A percentile compares a stretch with the other conserved stretches of the same genome.
Evolutionary conservation across 768 basidiomycete species (phyloP).

Genomic region (Trametes cingulata): DNA sequence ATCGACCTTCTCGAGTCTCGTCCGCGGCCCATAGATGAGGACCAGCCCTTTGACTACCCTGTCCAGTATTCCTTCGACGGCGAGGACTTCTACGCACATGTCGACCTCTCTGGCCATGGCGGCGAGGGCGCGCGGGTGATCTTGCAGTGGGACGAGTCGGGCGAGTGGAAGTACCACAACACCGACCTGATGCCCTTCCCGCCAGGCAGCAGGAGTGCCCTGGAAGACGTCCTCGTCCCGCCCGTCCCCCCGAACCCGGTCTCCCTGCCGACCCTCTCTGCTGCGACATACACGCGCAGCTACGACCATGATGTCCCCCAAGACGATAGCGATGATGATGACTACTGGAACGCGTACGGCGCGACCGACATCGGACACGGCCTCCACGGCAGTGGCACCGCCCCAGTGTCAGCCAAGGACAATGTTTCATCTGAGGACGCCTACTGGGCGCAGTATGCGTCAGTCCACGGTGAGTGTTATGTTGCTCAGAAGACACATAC

Average conservation of each 20-base stretch:
- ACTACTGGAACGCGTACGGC: slow-evolving; percentile 72
- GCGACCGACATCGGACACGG: slow-evolving; percentile 34
- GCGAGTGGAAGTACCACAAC: slow-evolving; percentile 73
- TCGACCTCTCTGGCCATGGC: slow-evolving; percentile 30
- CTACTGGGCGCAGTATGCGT: slow-evolving; percentile 76
- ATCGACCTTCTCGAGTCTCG: slow-evolving; percentile 48
- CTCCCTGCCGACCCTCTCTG: not conserved
- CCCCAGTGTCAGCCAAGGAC: slow-evolving; percentile 29
- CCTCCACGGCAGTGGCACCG: slow-evolving; percentile 22
- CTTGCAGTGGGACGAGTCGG: slow-evolving; percentile 61
- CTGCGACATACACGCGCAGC: not conserved
- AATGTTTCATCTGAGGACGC: slow-evolving; percentile 50
- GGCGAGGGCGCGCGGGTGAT: slow-evolving; percentile 53
- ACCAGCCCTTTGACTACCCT: slow-evolving; percentile 31
- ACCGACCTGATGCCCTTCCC: slow-evolving; percentile 73
- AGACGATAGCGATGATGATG: slow-evolving; percentile 44
- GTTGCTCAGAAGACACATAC: not conserved
- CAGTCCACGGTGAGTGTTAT: slow-evolving; percentile 59
- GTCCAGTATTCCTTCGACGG: slow-evolving; percentile 47
- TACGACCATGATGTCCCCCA: slow-evolving; percentile 27
- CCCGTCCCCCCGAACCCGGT: slow-evolving; percentile 28
- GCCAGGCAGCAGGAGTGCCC: slow-evolving; percentile 33
- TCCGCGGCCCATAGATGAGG: slow-evolving; percentile 31
- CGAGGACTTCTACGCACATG: slow-evolving; percentile 59
- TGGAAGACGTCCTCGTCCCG: slow-evolving; percentile 35